These are phyloP conservation scores for Corylus avellana DNA, from an alignment of 306 rosid genomes.

Conservation along the genomic window DNA sequence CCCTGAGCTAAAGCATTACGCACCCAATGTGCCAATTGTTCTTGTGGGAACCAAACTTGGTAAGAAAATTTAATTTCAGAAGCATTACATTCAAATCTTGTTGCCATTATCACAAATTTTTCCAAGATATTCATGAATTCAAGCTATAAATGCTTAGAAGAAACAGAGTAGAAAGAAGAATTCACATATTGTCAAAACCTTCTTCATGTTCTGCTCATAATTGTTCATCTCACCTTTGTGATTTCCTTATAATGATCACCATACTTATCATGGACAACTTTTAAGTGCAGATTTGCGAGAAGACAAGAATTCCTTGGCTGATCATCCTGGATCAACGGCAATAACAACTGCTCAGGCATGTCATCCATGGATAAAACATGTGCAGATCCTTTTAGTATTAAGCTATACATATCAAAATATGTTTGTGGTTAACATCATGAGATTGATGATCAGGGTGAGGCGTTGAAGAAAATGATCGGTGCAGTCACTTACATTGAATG, in stretches of 20 bases:
- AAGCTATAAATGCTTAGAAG: no score
- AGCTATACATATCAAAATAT: neutral
- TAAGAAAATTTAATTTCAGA: conserved; percentile 31
- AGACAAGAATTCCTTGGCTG: conserved; percentile 56
- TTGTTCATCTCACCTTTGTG: neutral
- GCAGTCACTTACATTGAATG: conserved; percentile 42
- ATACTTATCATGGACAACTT: neutral
- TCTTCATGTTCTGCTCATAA: neutral
- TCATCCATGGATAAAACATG: neutral
- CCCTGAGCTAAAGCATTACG: conserved; percentile 79
- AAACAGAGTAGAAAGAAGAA: no score
- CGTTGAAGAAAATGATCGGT: conserved; percentile 39
- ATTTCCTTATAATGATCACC: neutral
- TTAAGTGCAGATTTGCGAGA: conserved; percentile 62
- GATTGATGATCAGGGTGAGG: conserved; percentile 34
- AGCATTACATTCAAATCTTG: neutral
- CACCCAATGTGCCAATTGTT: conserved; percentile 71
- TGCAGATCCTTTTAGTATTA: no score
- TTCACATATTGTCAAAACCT: no score
- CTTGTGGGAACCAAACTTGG: conserved; percentile 81
- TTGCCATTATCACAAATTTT: neutral
- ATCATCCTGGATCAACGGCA: conserved; percentile 64
- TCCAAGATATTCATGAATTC: neutral
- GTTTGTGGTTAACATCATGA: neutral
- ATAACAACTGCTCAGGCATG: conserved; percentile 64